Conservation (phyloP, 1,139 yeast genomes). For the Yamadazyma membranifaciens region DNA sequence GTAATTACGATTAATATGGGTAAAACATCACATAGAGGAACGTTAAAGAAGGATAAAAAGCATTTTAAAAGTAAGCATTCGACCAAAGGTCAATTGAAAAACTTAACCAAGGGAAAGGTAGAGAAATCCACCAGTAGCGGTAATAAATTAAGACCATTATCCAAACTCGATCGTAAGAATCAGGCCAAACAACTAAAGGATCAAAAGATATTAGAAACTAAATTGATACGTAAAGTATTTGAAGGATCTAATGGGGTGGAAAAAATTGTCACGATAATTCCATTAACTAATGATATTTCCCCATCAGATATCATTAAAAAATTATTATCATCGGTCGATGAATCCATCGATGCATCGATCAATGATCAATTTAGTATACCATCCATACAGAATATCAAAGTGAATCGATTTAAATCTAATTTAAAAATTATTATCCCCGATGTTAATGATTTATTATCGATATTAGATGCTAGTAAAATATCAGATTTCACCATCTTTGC, state of each 20-base stretch:
- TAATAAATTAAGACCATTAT: conserved; percentile 43
- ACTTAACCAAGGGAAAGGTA: conserved; percentile 80
- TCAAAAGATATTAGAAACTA: conserved; percentile 60
- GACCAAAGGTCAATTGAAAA: conserved; percentile 83
- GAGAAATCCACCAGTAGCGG: conserved; percentile 53
- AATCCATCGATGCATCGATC: conserved; percentile 12
- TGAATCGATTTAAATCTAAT: conserved; percentile 70
- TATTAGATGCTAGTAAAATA: conserved; percentile 83
- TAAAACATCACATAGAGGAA: conserved; percentile 65
- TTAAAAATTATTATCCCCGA: conserved; percentile 77
- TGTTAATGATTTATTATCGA: conserved; percentile 58
- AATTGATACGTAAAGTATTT: conserved; percentile 60
- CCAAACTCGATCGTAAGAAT: conserved; percentile 78
- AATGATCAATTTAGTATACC: conserved; percentile 39
- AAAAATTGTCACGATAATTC: conserved; percentile 75
- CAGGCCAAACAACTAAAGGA: conserved; percentile 74
- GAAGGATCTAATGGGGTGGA: conserved; percentile 82
- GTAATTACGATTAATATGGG: background rate
- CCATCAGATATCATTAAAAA: conserved; percentile 55
- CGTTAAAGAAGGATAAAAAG: conserved; percentile 82
- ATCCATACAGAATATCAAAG: conserved; percentile 46
- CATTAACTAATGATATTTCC: conserved; percentile 72
- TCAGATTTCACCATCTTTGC: conserved; percentile 89
- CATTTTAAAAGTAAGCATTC: conserved; percentile 90
- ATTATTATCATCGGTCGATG: conserved; percentile 39